Evolutionary conservation across 352 stramenopile genomes (phyloP).

Genomic region (Phytophthora melonis): DNA sequence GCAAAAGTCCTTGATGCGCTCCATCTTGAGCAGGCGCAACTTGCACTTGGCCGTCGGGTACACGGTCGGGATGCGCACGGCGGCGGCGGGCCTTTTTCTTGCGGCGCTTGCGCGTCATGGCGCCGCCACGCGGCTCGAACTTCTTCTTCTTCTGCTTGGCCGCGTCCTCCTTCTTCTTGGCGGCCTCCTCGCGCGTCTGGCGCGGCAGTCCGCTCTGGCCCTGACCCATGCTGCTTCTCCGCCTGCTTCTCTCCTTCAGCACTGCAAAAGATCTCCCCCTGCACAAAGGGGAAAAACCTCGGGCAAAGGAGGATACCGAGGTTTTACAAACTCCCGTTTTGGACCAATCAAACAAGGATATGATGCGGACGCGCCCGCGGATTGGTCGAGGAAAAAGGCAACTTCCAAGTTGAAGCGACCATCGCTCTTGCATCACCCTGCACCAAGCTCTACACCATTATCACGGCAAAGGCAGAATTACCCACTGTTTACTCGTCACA

Average conservation of each 20-base stretch:
- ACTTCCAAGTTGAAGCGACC: slow-evolving; percentile 31
- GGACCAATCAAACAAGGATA: slow-evolving; percentile 8
- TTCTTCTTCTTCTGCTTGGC: slow-evolving; percentile 95
- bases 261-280: slow-evolving; percentile 42
- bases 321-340: slow-evolving; percentile 18
- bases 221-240: slow-evolving; percentile 72
- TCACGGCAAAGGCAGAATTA: too few species aligned
- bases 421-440: slow-evolving; percentile 20
- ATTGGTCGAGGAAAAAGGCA: slow-evolving; percentile 31
- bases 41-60: slow-evolving; percentile 99
- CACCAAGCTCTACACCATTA: too few species aligned
- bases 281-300: slow-evolving; percentile 20
- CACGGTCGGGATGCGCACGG: slow-evolving; percentile 92
- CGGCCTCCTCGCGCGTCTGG: slow-evolving; percentile 79
- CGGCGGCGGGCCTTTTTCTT: slow-evolving; percentile 94
- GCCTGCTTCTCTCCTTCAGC: slow-evolving; percentile 15
- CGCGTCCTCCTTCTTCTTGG: slow-evolving; percentile 93
- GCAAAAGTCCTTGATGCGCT: slow-evolving; percentile 99
- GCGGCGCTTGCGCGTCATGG: slow-evolving; percentile 88
- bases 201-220: slow-evolving; percentile 87
- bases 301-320: slow-evolving; percentile 2
- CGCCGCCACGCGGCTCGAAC: slow-evolving; percentile 89
- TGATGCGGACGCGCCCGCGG: background rate
- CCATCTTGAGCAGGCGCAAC: slow-evolving; percentile 98
- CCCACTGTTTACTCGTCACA: too few species aligned